Base-by-base conservation (phyloP, 208 protist genomes). In the Leishmania guyanensis region DNA sequence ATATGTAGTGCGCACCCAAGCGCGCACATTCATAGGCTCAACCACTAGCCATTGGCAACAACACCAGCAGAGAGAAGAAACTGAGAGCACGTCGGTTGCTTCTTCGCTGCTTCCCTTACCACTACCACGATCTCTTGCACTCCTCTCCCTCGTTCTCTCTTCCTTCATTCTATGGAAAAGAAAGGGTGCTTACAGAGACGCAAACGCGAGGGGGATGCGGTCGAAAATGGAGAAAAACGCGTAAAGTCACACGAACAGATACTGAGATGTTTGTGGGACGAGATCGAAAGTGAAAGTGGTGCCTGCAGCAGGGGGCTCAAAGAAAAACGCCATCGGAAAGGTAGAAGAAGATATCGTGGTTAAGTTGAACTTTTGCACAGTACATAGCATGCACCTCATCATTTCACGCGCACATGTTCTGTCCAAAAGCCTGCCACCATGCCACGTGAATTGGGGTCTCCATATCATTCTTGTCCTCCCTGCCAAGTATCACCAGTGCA, bases 191-290 rank as follows among this genome's bases (percentile, higher is more conserved):
- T 73, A 73, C 14, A 53, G 22, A 33, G 69, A 48, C 69, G 69
- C 69, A 51, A 73, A 53, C 69, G 69, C 26, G 26, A 73, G 69
- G 36, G 36, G 12, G 26, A 78, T 69, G 74, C 54, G 43, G 48
- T 74, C 70, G 50, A 54, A 43, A 74, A 54, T n/a, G n/a, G 53
- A 48, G 29, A 73, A 84, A 89, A 81, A 74, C 46, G 72, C 9
- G 76, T 73, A 46, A 50, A 70, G 48, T 12, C 62, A 48, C 51
- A n/a, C 66, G 16, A 50, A 10, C 39, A 20, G 66, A 29, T 20
- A 71, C 48, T 48, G 39, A 48, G 36, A 71, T 71, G 36, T 5
- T 43, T 36, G 6, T 22, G 66, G 46, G 66, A 48, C 66, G 6
- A 50, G 2, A 71, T 71, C 6, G 39, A 71, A 39, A 50, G 33